phyloP scores from a whole-genome alignment of 1,284 basidiomycete species.

The Ustilago shanxiensis region DNA sequence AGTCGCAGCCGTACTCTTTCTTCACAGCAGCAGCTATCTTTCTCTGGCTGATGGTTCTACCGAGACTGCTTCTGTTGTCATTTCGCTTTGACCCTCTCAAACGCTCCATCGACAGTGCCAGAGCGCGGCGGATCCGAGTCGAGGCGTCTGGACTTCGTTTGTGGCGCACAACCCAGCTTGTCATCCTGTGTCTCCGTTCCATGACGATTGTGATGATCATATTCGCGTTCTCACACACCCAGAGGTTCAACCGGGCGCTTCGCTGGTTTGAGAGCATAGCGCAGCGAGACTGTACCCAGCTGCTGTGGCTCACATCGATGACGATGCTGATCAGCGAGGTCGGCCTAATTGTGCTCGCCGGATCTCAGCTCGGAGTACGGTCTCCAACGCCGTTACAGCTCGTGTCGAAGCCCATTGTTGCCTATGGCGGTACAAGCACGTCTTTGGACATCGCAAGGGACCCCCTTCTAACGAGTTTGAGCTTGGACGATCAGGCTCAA shows the following conservation, averaged over 20 bases:
- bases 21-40: neutral
- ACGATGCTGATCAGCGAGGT: conserved; percentile 18
- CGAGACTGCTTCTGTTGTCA: conserved; percentile 6
- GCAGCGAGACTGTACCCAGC: neutral
- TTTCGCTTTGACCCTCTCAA: conserved; percentile 20
- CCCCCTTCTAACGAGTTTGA: conserved; percentile 32
- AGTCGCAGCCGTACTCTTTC: conserved; percentile 3
- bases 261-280: conserved; percentile 4
- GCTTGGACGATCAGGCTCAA: conserved; percentile 26
- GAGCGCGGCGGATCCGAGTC: conserved; percentile 24
- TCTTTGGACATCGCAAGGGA: neutral
- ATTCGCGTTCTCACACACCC: neutral
- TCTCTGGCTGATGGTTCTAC: neutral
- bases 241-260: neutral
- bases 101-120: conserved; percentile 21
- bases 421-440: neutral
- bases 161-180: conserved; percentile 22
- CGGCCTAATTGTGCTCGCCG: conserved; percentile 14
- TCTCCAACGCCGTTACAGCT: conserved; percentile 32
- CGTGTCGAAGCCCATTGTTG: conserved; percentile 31
- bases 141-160: conserved; percentile 6
- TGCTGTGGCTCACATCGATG: conserved; percentile 11
- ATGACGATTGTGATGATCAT: neutral
- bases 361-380: conserved; percentile 14
- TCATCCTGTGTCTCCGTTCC: conserved; percentile 6